phyloP scores from a whole-genome alignment of 1,284 basidiomycete genomes.

The Chalciporus sp. region DNA sequence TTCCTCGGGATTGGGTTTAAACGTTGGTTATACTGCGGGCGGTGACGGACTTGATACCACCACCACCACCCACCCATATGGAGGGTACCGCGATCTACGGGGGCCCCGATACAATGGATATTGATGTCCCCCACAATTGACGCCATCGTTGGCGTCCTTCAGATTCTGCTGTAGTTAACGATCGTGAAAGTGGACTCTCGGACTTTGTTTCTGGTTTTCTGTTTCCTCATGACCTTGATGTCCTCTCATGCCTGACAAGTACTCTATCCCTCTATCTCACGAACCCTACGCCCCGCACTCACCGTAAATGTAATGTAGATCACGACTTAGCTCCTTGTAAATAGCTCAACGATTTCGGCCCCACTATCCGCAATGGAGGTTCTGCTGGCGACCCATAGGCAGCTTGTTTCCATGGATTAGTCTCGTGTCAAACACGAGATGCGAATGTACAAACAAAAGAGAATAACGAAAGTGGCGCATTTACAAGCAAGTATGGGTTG shows the following conservation, averaged over 20 bases:
- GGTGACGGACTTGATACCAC: background rate
- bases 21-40: background rate
- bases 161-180: too few relatives aligned
- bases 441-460: constrained; percentile 17
- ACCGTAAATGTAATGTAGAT: constrained; percentile 1
- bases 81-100: background rate
- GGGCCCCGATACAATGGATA: background rate
- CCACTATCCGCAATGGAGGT: background rate
- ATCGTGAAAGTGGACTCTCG: too few relatives aligned
- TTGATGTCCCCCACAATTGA: too few relatives aligned
- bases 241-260: too few relatives aligned
- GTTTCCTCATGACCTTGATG: constrained; percentile 3
- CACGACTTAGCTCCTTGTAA: background rate
- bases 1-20: background rate
- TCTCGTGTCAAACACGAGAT: constrained; percentile 13
- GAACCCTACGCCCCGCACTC: constrained; percentile 4
- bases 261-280: constrained; percentile 1
- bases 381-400: constrained; percentile 13
- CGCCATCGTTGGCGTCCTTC: too few relatives aligned
- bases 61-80: too few relatives aligned
- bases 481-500: constrained; percentile 1
- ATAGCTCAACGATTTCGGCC: background rate
- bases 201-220: background rate
- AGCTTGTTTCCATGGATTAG: constrained; percentile 11
- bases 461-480: background rate